phyloP scores from a whole-genome alignment of 495 filamentous ascomycete species.

The Penicillium ucsense region DNA sequence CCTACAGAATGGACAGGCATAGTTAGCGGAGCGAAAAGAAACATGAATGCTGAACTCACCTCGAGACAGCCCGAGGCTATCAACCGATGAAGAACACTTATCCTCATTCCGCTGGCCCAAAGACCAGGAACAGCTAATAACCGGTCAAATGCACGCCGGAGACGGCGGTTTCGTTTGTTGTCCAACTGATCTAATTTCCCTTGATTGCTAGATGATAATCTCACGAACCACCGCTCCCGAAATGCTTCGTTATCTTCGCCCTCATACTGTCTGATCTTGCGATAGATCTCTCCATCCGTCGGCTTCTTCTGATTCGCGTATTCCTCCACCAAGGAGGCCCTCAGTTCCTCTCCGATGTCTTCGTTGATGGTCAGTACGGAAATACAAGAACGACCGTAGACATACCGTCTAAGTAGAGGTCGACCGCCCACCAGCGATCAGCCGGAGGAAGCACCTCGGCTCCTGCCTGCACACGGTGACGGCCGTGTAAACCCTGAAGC shows the following conservation, averaged over 20 bases:
- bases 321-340: conserved; percentile 15
- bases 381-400: no score
- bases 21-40: background rate
- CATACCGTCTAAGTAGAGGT: no score
- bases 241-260: conserved; percentile 6
- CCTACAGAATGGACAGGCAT: background rate
- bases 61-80: background rate
- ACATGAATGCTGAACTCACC: background rate
- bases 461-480: no score
- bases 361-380: no score
- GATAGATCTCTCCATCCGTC: conserved; percentile 21
- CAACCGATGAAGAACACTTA: background rate
- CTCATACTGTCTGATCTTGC: conserved; percentile 22
- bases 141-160: background rate
- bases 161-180: background rate
- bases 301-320: conserved; percentile 19
- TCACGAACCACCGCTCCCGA: background rate
- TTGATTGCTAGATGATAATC: background rate
- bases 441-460: no score
- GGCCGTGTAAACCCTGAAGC: no score
- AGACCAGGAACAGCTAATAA: background rate
- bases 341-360: conserved; percentile 15
- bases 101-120: background rate
- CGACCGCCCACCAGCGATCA: no score
- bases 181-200: background rate